These are phyloP conservation scores for Thermoascus crustaceus DNA, from an alignment of 2,329 filamentous ascomycete genomes.

Conservation along the genomic window DNA sequence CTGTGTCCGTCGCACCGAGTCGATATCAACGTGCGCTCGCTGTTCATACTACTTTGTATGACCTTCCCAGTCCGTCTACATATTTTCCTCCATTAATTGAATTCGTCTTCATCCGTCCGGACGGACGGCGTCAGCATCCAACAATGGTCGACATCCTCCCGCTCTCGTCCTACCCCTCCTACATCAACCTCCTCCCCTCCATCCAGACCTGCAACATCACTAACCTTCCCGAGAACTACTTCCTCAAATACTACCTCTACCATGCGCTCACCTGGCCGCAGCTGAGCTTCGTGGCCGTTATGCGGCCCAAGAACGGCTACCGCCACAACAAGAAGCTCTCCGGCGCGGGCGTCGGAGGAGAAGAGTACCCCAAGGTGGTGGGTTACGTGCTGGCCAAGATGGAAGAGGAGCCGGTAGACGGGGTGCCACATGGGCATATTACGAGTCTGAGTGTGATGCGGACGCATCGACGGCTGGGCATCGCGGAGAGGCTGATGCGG, in stretches of 20 bases:
- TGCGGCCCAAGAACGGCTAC: conserved; percentile 68
- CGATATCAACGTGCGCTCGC: no score
- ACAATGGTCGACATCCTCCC: conserved; percentile 44
- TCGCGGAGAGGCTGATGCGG: conserved; percentile 95
- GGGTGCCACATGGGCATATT: conserved; percentile 89
- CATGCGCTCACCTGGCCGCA: conserved; percentile 97
- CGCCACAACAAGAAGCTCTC: conserved; percentile 62
- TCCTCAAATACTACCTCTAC: conserved; percentile 99
- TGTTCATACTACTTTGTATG: no score
- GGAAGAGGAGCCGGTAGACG: conserved; percentile 93
- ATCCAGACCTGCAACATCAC: conserved; percentile 98
- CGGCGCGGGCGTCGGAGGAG: conserved; percentile 12
- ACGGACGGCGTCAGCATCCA: conserved; percentile 13
- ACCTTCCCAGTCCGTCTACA: neutral
- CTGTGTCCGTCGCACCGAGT: no score
- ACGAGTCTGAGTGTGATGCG: conserved; percentile 93
- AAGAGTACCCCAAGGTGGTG: conserved; percentile 89
- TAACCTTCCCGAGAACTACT: conserved; percentile 99
- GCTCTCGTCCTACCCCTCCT: conserved; percentile 38
- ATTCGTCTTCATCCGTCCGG: no score
- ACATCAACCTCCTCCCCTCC: conserved; percentile 79
- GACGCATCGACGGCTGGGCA: conserved; percentile 80
- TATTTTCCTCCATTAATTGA: neutral
- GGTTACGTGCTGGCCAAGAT: conserved; percentile 99
- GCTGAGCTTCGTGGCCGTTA: conserved; percentile 91